Conservation (phyloP, 2,329 filamentous ascomycete species). For the Torrubiellomyces zombiae region DNA sequence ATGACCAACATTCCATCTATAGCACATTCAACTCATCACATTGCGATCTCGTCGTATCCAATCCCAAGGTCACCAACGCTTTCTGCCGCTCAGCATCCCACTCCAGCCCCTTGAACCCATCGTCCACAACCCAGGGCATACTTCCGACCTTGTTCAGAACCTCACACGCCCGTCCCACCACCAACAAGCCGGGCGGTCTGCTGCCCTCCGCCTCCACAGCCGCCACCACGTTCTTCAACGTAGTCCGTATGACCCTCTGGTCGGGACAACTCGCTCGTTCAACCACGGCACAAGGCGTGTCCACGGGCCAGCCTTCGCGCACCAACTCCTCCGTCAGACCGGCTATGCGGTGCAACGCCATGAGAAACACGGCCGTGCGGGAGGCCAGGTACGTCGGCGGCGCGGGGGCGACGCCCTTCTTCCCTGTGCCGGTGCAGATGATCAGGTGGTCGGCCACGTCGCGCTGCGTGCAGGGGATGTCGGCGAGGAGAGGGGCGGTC, state of each 20-base stretch:
- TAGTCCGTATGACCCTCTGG: slow-evolving; percentile 82
- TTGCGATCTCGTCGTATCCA: too few relatives aligned
- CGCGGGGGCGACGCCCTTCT: slow-evolving; percentile 69
- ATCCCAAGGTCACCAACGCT: neutral
- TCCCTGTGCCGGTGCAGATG: slow-evolving; percentile 89
- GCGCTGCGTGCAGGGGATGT: slow-evolving; percentile 75
- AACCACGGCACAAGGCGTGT: slow-evolving; percentile 82
- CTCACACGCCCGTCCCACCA: slow-evolving; percentile 72
- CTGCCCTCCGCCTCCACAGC: slow-evolving; percentile 84
- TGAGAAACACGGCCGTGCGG: slow-evolving; percentile 82
- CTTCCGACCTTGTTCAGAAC: slow-evolving; percentile 44
- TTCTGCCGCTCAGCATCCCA: slow-evolving; percentile 33
- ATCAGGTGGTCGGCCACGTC: slow-evolving; percentile 84
- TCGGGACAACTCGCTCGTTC: slow-evolving; percentile 90
- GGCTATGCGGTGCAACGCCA: slow-evolving; percentile 76
- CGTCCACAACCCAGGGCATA: slow-evolving; percentile 68
- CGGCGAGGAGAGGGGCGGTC: slow-evolving; percentile 73
- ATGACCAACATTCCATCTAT: too few relatives aligned
- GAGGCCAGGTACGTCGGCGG: slow-evolving; percentile 63
- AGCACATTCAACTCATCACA: too few relatives aligned
- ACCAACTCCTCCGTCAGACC: slow-evolving; percentile 60
- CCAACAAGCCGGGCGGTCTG: slow-evolving; percentile 72
- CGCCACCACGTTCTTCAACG: slow-evolving; percentile 57
- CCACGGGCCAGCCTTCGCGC: slow-evolving; percentile 46
- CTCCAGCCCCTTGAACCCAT: slow-evolving; percentile 66